Conservation (phyloP, 768 basidiomycete genomes). For the Pleurotus pulmonarius region DNA sequence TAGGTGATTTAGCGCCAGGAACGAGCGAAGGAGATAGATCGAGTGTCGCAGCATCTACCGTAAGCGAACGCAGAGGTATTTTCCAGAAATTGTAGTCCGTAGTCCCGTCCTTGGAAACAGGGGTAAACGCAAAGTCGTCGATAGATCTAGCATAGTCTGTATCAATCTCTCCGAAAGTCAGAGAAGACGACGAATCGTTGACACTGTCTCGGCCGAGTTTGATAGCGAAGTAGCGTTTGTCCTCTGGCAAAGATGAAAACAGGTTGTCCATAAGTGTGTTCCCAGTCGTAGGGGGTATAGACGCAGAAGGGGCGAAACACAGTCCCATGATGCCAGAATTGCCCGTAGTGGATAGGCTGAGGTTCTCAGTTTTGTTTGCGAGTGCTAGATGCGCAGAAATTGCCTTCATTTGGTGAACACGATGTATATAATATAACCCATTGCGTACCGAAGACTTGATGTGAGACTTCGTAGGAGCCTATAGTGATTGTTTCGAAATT, state of each 20-base stretch:
- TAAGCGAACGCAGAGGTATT: slow-evolving; percentile 41
- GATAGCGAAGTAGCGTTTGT: slow-evolving; percentile 46
- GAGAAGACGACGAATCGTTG: slow-evolving; percentile 32
- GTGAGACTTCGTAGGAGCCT: slow-evolving; percentile 32
- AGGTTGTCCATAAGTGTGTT: slow-evolving; percentile 44
- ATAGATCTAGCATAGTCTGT: slow-evolving; percentile 25
- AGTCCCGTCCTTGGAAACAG: slow-evolving; percentile 33
- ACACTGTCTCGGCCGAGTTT: slow-evolving; percentile 35
- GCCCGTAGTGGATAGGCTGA: slow-evolving; percentile 40
- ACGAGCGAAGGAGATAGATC: slow-evolving; percentile 42
- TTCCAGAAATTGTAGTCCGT: slow-evolving; percentile 56
- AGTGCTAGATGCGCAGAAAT: slow-evolving; percentile 9
- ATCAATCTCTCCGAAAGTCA: slow-evolving; percentile 52
- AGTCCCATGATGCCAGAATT: slow-evolving; percentile 58
- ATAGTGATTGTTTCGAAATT: slow-evolving; percentile 39
- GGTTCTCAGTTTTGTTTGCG: slow-evolving; percentile 36
- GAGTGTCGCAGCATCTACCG: slow-evolving; percentile 38
- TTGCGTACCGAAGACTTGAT: slow-evolving; percentile 43
- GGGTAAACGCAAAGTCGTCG: slow-evolving; percentile 28
- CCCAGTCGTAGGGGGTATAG: slow-evolving; percentile 42
- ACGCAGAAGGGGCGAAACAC: slow-evolving; percentile 42
- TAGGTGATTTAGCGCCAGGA: slow-evolving; percentile 31
- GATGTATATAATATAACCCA: neutral
- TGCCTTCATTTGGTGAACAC: slow-evolving; percentile 12
- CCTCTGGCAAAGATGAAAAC: slow-evolving; percentile 35